phyloP scores from a whole-genome alignment of 1,139 yeast genomes.

The Geotrichum citri-aurantii region DNA sequence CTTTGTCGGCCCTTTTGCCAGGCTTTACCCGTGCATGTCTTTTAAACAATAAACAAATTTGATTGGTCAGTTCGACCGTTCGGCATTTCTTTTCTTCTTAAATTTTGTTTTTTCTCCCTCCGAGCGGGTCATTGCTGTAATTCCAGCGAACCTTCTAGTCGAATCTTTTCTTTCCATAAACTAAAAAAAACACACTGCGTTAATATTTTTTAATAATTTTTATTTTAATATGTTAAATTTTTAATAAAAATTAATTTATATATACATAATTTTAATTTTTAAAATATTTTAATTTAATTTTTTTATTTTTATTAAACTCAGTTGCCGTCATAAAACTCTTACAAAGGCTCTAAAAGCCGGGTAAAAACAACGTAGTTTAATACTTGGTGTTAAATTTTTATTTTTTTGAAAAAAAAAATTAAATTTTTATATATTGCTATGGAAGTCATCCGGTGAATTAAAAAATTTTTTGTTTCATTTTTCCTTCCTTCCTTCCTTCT shows the following conservation, averaged over 20 bases:
- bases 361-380: too few relatives aligned
- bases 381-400: background rate
- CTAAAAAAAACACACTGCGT: background rate
- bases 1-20: background rate
- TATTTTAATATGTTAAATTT: too few relatives aligned
- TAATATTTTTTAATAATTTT: too few relatives aligned
- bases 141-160: slow-evolving; percentile 3
- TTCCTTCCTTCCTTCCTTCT: slow-evolving; percentile 4
- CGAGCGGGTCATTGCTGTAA: background rate
- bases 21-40: background rate
- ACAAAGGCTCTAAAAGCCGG: background rate
- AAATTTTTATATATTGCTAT: background rate
- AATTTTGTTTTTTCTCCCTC: background rate
- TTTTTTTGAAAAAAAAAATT: too few relatives aligned
- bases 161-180: background rate
- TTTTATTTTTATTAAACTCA: background rate
- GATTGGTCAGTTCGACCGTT: background rate
- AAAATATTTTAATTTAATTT: too few relatives aligned
- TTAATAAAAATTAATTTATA: too few relatives aligned
- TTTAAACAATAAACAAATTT: background rate
- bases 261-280: too few relatives aligned
- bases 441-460: background rate
- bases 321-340: background rate
- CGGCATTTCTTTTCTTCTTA: background rate
- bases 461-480: background rate